Conservation (phyloP, 495 filamentous ascomycete species). For the Emericellopsis terricola region DNA sequence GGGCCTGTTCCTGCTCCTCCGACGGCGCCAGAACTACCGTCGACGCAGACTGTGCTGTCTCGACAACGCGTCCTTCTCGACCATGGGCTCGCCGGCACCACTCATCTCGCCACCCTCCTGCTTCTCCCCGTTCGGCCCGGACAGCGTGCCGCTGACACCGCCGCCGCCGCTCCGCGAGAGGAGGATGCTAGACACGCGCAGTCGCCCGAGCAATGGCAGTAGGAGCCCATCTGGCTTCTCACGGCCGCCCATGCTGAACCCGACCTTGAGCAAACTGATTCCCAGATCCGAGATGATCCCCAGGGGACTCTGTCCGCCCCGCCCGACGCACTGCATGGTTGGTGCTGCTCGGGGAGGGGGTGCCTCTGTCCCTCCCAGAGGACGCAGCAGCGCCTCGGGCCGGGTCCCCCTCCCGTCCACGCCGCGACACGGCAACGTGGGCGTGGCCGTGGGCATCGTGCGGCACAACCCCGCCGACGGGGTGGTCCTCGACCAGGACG, state of each 20-base stretch:
- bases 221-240: slow-evolving; percentile 10
- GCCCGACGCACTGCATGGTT: neutral
- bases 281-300: slow-evolving; percentile 12
- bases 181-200: slow-evolving; percentile 18
- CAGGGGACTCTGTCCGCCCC: slow-evolving; percentile 4
- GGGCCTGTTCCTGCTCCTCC: no score
- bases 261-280: slow-evolving; percentile 14
- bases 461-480: neutral
- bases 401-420: neutral
- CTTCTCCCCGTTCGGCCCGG: slow-evolving; percentile 7
- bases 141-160: slow-evolving; percentile 12
- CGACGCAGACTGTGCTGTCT: no score
- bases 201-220: no score
- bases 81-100: slow-evolving; percentile 16
- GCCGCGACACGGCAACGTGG: neutral
- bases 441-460: slow-evolving; percentile 1
- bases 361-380: neutral
- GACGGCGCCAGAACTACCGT: no score
- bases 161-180: slow-evolving; percentile 26
- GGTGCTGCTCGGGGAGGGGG: neutral
- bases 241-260: slow-evolving; percentile 10
- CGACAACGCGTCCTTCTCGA: no score
- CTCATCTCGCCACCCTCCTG: slow-evolving; percentile 21
- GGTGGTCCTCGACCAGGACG: slow-evolving; percentile 1
- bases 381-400: neutral